Conservation (phyloP, 1,284 basidiomycete species). For the Takashimella koratensis region DNA sequence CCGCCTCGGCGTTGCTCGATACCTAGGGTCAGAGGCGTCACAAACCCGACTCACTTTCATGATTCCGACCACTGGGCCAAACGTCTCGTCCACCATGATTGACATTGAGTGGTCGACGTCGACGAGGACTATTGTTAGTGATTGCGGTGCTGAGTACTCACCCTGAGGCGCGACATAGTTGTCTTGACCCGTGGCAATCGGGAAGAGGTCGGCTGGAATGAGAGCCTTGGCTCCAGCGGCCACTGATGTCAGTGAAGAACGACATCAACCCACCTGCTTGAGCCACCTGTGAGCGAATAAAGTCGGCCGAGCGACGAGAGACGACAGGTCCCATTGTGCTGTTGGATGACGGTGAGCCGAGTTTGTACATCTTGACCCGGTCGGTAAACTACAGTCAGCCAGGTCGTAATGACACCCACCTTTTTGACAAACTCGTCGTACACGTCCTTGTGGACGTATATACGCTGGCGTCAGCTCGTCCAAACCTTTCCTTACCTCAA, state of each 20-base stretch:
- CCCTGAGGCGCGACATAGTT: too few relatives aligned
- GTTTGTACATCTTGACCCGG: slow-evolving; percentile 71
- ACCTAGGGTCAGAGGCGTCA: too few relatives aligned
- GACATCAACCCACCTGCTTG: slow-evolving; percentile 75
- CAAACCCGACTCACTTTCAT: too few relatives aligned
- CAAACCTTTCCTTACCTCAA: too few relatives aligned
- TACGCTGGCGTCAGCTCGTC: slow-evolving; percentile 59
- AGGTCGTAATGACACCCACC: too few relatives aligned
- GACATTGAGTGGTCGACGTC: slow-evolving; percentile 89
- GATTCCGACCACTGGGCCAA: slow-evolving; percentile 86
- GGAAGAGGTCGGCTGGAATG: slow-evolving; percentile 68
- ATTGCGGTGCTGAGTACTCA: too few relatives aligned
- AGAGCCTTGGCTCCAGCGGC: slow-evolving; percentile 70
- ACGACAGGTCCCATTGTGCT: slow-evolving; percentile 89
- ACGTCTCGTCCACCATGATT: slow-evolving; percentile 79
- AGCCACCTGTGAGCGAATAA: slow-evolving; percentile 77
- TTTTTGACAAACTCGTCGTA: slow-evolving; percentile 77
- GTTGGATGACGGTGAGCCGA: slow-evolving; percentile 76
- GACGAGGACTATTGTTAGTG: slow-evolving; percentile 75
- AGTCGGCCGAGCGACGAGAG: slow-evolving; percentile 72
- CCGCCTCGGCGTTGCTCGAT: slow-evolving; percentile 63
- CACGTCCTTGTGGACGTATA: slow-evolving; percentile 84
- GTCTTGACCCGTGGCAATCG: slow-evolving; percentile 62
- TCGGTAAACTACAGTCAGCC: slow-evolving; percentile 71
- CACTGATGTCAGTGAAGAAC: slow-evolving; percentile 54